Conservation (phyloP, 306 rosid species). For the Phaseolus lunatus region DNA sequence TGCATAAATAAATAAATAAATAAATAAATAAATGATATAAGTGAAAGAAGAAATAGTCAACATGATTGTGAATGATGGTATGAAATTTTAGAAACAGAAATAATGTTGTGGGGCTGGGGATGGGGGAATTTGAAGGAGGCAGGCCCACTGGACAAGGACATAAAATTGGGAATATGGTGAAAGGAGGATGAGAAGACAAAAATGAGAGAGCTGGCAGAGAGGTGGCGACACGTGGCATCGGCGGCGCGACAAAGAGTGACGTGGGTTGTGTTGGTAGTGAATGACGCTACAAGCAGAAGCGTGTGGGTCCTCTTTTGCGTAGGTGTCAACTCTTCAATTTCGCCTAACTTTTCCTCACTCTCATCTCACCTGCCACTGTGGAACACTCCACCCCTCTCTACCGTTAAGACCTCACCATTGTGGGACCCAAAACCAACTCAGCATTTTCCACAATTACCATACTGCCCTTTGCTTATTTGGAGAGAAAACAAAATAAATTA, state of each 20-base stretch:
- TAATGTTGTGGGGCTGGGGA: no score
- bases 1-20: no score
- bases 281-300: constrained; percentile 23
- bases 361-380: background rate
- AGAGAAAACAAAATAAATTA: no score
- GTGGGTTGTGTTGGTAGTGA: constrained; percentile 11
- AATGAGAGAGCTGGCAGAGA: constrained; percentile 19
- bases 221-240: constrained; percentile 41
- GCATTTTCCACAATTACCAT: background rate
- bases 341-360: background rate
- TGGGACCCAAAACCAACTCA: background rate
- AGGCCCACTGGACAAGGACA: no score
- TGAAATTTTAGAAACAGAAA: no score
- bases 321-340: constrained; percentile 14
- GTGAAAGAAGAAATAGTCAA: no score
- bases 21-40: no score
- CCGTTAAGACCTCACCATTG: background rate
- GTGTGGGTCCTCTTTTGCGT: constrained; percentile 10
- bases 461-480: background rate
- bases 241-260: constrained; percentile 33
- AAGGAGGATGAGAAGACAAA: background rate
- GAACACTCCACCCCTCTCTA: background rate
- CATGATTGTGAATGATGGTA: no score
- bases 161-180: no score
- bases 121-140: no score